Evolutionary conservation across 2,329 filamentous ascomycete genomes (phyloP), one percentile per base, ranked within the genome.

Genomic region (Phaeomoniella chlamydospora): DNA sequence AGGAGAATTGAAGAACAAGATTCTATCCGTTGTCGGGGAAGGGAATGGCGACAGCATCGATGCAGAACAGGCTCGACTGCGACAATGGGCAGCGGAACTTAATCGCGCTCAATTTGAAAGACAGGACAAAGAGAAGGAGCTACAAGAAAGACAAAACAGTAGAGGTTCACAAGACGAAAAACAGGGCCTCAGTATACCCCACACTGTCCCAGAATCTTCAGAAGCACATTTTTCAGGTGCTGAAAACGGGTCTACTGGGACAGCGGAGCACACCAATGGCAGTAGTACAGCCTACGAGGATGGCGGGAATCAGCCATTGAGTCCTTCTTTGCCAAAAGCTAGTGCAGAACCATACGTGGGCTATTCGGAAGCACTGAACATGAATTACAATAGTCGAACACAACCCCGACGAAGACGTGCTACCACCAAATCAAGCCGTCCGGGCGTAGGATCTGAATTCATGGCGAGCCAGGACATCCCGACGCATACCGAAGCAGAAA

Each of bases 401-500:
- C 52, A 51, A 35, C 54, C 52, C 37, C 54, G 61, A 30, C 52
- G 62, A 42, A 49, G 64, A 36, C 51, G 64, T 42, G 58, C 56
- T 12, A 64, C 57, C 14, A 67, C 64, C 1, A 55, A 61, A 37
- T 56, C 58, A 30, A 64, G 60, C n/a, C 58, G 57, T 43, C 51
- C 59, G 15, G 22, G 9, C 6, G 9, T n/a, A n/a, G 22, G 22
- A 6, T 9, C 22, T 6, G 62, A 65, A 15, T 64, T 66, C 43
- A 58, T 56, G 43, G 61, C 70, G 11, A 62, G 68, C 1, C 87
- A 94, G 42, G 85, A 93, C 35, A 64, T 94, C 45, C 67, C 94
- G 36, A 69, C 72, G 17, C 74, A 73, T 37, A 69, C 71, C 4
- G 83, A 92, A 45, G 83, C 86, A 1, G 87, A 93, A 53, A 80